These are phyloP conservation scores for Neophaeococcomyces aloes DNA, from an alignment of 2,329 filamentous ascomycete species.

Conservation along the genomic window DNA sequence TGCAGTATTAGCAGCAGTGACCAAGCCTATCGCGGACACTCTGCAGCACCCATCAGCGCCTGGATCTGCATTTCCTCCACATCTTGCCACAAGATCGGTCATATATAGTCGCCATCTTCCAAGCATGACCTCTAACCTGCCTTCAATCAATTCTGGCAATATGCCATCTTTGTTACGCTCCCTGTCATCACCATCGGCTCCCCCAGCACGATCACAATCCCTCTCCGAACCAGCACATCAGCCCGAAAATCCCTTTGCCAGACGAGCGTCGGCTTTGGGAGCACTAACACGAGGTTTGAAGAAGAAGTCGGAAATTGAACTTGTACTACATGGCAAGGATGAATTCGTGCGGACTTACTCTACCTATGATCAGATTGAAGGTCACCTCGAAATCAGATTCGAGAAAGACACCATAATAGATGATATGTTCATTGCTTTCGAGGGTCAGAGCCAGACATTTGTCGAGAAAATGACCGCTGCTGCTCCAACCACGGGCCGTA, in stretches of 20 bases:
- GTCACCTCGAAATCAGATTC: conserved; percentile 23
- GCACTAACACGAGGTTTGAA: conserved; percentile 14
- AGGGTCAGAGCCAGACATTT: conserved; percentile 22
- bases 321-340: conserved; percentile 20
- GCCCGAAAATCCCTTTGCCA: not conserved
- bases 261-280: conserved; percentile 16
- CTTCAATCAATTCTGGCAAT: not conserved
- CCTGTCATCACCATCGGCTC: conserved; percentile 10
- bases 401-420: conserved; percentile 25
- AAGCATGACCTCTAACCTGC: conserved; percentile 2
- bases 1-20: not conserved
- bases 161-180: conserved; percentile 5
- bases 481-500: conserved; percentile 43
- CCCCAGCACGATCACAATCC: no score
- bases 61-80: not conserved
- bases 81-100: conserved; percentile 4
- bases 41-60: not conserved
- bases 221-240: not conserved
- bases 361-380: conserved; percentile 26
- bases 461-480: conserved; percentile 46
- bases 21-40: conserved; percentile 1
- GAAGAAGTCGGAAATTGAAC: conserved; percentile 20
- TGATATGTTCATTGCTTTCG: conserved; percentile 24
- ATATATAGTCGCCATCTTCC: not conserved
- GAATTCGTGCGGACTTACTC: conserved; percentile 24